Conservation (phyloP, 2,329 filamentous ascomycete species). For the Neofusicoccum cordaticola region DNA sequence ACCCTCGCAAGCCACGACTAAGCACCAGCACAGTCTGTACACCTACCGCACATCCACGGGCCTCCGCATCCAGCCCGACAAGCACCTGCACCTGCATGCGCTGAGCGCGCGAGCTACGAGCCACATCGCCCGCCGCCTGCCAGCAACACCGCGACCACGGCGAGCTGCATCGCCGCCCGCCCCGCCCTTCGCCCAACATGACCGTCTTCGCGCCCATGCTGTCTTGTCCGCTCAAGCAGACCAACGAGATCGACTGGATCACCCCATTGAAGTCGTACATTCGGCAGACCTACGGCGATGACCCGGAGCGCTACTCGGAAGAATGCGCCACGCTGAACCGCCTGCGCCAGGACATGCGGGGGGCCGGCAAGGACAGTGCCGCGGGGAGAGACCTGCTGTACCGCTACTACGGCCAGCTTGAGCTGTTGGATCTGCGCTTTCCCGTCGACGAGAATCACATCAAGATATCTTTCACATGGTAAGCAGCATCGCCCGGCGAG, state of each 20-base stretch:
- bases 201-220: constrained; percentile 81
- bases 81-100: not conserved
- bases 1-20: not conserved
- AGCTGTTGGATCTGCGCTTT: constrained; percentile 89
- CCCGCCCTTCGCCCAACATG: constrained; percentile 24
- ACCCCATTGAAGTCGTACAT: constrained; percentile 90
- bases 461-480: constrained; percentile 99
- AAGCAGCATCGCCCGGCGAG: constrained; percentile 27
- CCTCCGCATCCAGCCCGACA: not conserved
- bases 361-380: constrained; percentile 93
- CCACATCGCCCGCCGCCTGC: not conserved
- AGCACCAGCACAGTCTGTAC: not conserved
- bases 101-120: not conserved
- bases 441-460: constrained; percentile 98
- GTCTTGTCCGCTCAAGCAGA: constrained; percentile 85
- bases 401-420: constrained; percentile 95
- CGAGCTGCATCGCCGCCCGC: constrained; percentile 9
- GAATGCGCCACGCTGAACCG: constrained; percentile 94
- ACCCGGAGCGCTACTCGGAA: constrained; percentile 91
- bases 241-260: constrained; percentile 98
- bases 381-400: constrained; percentile 91
- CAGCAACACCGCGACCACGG: not conserved
- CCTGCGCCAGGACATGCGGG: constrained; percentile 95
- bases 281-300: constrained; percentile 88
- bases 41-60: not conserved